Percentiles rank a stretch among this genome's conserved stretches.
phyloP scores from a whole-genome alignment of 495 filamentous ascomycete species.

The Hyaloscypha variabilis region DNA sequence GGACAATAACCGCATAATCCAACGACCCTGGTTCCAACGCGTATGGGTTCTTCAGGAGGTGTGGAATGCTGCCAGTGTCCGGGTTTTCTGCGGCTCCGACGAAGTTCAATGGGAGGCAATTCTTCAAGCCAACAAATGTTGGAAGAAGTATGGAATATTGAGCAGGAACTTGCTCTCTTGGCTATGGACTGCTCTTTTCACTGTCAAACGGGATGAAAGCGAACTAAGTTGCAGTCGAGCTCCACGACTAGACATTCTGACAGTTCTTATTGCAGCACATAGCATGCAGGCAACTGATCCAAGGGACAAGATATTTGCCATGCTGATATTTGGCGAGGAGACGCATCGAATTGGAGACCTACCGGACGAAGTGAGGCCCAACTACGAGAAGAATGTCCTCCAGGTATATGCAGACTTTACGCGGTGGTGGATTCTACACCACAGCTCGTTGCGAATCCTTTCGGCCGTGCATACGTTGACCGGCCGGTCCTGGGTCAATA shows the following conservation, averaged over 20 bases:
- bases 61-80: background rate
- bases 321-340: background rate
- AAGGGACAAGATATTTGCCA: background rate
- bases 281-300: background rate
- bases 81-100: background rate
- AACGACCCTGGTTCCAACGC: background rate
- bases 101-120: background rate
- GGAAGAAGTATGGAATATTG: background rate
- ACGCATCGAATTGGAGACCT: background rate
- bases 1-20: background rate
- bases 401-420: slow-evolving; percentile 3
- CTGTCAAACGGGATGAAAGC: background rate
- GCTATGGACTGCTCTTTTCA: background rate
- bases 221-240: background rate
- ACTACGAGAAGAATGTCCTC: background rate
- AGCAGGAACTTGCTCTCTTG: background rate
- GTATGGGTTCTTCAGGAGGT: slow-evolving; percentile 3
- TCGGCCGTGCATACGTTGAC: background rate
- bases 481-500: background rate
- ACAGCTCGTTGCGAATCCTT: slow-evolving; percentile 1
- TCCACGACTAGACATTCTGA: background rate
- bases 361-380: background rate
- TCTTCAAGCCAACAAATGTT: background rate
- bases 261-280: background rate
- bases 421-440: background rate